Conservation (phyloP, 805 yeast species). For the Candida alai region DNA sequence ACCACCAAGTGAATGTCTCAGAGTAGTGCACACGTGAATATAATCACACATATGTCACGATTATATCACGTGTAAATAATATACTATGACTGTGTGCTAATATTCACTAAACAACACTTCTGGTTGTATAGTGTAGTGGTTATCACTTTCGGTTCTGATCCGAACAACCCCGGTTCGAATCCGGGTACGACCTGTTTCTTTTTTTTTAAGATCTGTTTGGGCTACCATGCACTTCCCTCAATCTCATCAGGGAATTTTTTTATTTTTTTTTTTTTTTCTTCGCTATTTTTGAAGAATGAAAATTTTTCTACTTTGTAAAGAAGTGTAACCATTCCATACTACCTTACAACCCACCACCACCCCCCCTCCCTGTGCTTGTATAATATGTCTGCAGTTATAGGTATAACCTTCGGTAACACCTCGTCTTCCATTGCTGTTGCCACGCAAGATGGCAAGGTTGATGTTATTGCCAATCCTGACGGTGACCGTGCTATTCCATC, state of each 20-base stretch:
- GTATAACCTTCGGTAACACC: conserved; percentile 95
- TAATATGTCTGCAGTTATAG: conserved; percentile 68
- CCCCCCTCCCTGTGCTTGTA: no score
- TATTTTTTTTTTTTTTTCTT: neutral
- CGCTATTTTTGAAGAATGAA: conserved; percentile 2
- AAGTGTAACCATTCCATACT: neutral
- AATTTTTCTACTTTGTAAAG: conserved; percentile 2
- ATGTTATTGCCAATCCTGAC: conserved; percentile 97
- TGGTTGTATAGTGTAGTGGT: conserved; percentile 60
- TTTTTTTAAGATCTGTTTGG: neutral
- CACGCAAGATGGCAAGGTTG: conserved; percentile 81
- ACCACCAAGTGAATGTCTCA: no score
- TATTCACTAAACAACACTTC: no score
- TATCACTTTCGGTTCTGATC: conserved; percentile 81
- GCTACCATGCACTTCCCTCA: neutral
- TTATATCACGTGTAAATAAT: no score
- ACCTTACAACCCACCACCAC: neutral
- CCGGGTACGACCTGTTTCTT: conserved; percentile 66
- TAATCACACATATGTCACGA: no score
- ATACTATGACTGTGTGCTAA: no score
- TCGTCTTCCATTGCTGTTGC: conserved; percentile 92
- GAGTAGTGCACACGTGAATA: no score
- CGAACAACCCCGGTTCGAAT: conserved; percentile 82
- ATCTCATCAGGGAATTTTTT: conserved; percentile 1
- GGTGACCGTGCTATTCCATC: conserved; percentile 98